Evolutionary conservation across 768 basidiomycete species (phyloP).

Genomic region (Asterophora parasitica): DNA sequence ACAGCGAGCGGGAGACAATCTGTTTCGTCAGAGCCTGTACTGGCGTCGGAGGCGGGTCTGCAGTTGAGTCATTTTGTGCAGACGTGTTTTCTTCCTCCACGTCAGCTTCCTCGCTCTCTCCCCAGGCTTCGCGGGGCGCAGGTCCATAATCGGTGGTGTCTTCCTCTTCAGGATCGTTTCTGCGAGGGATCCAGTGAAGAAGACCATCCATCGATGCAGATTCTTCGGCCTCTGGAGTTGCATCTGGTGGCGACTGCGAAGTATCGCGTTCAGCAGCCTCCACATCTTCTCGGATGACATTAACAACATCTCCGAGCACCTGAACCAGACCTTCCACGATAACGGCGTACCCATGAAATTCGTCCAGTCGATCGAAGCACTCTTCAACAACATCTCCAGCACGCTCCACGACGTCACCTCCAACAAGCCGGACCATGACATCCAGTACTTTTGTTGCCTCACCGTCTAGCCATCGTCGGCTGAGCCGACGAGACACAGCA

Average conservation of each 20-base stretch:
- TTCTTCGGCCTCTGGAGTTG: neutral
- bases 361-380: slow-evolving; percentile 94
- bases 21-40: slow-evolving; percentile 75
- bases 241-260: slow-evolving; percentile 8
- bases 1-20: slow-evolving; percentile 82
- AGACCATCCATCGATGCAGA: slow-evolving; percentile 43
- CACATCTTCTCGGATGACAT: slow-evolving; percentile 62
- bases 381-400: slow-evolving; percentile 96
- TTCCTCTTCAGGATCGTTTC: slow-evolving; percentile 32
- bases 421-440: slow-evolving; percentile 82
- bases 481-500: slow-evolving; percentile 79
- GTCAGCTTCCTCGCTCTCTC: slow-evolving; percentile 22
- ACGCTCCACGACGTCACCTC: slow-evolving; percentile 78
- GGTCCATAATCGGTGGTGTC: slow-evolving; percentile 49
- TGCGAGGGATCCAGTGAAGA: slow-evolving; percentile 58
- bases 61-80: slow-evolving; percentile 33
- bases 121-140: slow-evolving; percentile 58
- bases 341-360: slow-evolving; percentile 88
- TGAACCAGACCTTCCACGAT: slow-evolving; percentile 86
- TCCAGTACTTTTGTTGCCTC: slow-evolving; percentile 87
- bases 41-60: slow-evolving; percentile 54
- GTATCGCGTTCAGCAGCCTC: slow-evolving; percentile 19
- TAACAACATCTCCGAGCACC: slow-evolving; percentile 81
- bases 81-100: slow-evolving; percentile 16
- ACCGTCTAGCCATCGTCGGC: slow-evolving; percentile 75